Base-by-base conservation (phyloP, 2,329 filamentous ascomycete genomes). In the Stagonosporopsis tanaceti region DNA sequence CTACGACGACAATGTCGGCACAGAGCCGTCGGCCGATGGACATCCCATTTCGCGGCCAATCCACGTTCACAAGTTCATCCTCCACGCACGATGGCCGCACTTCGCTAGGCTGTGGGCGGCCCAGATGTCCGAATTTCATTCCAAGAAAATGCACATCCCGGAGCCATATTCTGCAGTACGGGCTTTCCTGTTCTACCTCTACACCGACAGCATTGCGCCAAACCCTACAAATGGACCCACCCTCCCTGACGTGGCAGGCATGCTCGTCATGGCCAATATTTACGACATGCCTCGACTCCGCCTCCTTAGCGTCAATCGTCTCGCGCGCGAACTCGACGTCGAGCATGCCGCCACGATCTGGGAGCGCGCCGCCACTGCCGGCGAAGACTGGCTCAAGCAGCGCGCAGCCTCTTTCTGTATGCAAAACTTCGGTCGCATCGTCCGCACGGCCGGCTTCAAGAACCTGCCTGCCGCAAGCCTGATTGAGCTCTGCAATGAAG, bases 61-160 rank as follows among this genome's bases (percentile, higher is more conserved):
- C 50, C 90, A 98, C 72, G 94, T 98, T 4, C 95, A 99, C 77
- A 92, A 92, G 60, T 88, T 99, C 53, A 97, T 99, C 50, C 84
- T 99, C 8, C 92, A 96, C 75, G 90, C 95, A 20, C 90, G 95
- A 48, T 99, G 95, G 95, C 93, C 95, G 27, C 95, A 99, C 76
- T 99, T 99, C 79, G 88, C 90, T 38, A 89, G 95, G 15, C 82
- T 99, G 2, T 98, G 96, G 80, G 89, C 90, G 48, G 88, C 94
- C 4, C 93, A 97, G 72, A 99, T 99, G 95, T 89, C 91, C 12
- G 95, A 99, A 75, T 99, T 96, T 70, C 95, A 99, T 74, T 95
- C 92, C 15, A 95, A 95, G 71, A 93, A 91, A 76, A 95, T 99
- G 90, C 94, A 99, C 77, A 97, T 99, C 41, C 94, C 95, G 0